Evolutionary conservation across 2,329 filamentous ascomycete genomes (phyloP).

Genomic region (Trichoderma atrobrunneum): DNA sequence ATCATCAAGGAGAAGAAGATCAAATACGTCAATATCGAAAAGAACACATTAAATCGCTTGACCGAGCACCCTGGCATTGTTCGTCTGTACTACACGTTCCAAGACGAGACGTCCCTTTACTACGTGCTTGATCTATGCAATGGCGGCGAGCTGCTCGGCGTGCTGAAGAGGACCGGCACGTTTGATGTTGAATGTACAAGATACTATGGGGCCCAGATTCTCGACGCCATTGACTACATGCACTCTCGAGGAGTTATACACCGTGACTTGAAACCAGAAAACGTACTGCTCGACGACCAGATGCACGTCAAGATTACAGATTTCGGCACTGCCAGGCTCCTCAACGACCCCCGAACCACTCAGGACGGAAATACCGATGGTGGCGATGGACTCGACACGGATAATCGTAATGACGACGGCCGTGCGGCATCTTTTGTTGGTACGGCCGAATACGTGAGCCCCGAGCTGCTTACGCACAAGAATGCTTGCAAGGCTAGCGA

Average conservation of each 20-base stretch:
- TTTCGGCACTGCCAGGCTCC: conserved; percentile 95
- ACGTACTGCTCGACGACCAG: conserved; percentile 88
- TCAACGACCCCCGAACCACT: conserved; percentile 46
- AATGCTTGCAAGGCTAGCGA: conserved; percentile 97
- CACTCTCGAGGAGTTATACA: conserved; percentile 94
- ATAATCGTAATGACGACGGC: conserved; percentile 50
- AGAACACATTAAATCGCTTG: conserved; percentile 92
- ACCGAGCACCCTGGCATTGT: conserved; percentile 97
- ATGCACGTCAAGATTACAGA: conserved; percentile 99
- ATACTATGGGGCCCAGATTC: conserved; percentile 93
- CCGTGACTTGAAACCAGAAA: conserved; percentile 94
- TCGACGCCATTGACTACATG: conserved; percentile 98
- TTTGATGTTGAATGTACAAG: conserved; percentile 93
- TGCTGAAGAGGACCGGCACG: conserved; percentile 88
- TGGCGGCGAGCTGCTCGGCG: conserved; percentile 86
- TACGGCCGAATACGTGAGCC: conserved; percentile 96
- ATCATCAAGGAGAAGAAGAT: conserved; percentile 99
- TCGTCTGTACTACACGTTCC: conserved; percentile 96
- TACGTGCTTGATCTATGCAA: conserved; percentile 94
- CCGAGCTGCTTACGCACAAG: conserved; percentile 93
- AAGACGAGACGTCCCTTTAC: conserved; percentile 93
- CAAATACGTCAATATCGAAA: conserved; percentile 99
- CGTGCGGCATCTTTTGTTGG: conserved; percentile 94
- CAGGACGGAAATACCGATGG: conserved; percentile 42
- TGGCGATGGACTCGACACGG: conserved; percentile 37